phyloP scores from a whole-genome alignment of 148 eudicot genomes.

The Amaranthus hypochondriacus region DNA sequence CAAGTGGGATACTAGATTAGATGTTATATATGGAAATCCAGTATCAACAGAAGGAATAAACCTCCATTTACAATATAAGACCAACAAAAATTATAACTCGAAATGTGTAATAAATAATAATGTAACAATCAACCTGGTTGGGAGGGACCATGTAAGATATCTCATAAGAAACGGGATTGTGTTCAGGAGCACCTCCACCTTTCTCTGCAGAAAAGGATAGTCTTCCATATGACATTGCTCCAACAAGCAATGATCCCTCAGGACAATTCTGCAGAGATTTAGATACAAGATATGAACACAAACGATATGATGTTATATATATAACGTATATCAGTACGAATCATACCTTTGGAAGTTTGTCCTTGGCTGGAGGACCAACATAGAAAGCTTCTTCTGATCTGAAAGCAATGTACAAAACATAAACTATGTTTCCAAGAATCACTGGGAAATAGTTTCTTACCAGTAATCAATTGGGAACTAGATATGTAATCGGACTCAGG shows the following conservation, averaged over 20 bases:
- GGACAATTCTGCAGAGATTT: slow-evolving; percentile 56
- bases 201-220: slow-evolving; percentile 47
- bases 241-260: slow-evolving; percentile 80
- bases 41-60: not conserved
- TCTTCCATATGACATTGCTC: slow-evolving; percentile 82
- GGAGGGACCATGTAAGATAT: slow-evolving; percentile 81
- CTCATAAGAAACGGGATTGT: slow-evolving; percentile 73
- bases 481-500: no score
- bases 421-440: not conserved
- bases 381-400: slow-evolving; percentile 92
- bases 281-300: slow-evolving; percentile 1
- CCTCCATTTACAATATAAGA: not conserved
- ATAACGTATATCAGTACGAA: no score
- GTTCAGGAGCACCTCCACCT: slow-evolving; percentile 53
- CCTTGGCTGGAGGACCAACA: slow-evolving; percentile 74
- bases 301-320: not conserved
- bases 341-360: slow-evolving; percentile 85
- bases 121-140: slow-evolving; percentile 46
- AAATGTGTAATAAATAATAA: not conserved
- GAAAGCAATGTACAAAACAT: slow-evolving; percentile 21
- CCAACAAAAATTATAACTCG: not conserved
- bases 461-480: no score
- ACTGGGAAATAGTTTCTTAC: not conserved
- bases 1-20: not conserved
- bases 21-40: not conserved